A percentile compares a stretch with the other conserved stretches of the same genome.
Conservation (phyloP, 257 asterid species). For the Solanum virginianum region DNA sequence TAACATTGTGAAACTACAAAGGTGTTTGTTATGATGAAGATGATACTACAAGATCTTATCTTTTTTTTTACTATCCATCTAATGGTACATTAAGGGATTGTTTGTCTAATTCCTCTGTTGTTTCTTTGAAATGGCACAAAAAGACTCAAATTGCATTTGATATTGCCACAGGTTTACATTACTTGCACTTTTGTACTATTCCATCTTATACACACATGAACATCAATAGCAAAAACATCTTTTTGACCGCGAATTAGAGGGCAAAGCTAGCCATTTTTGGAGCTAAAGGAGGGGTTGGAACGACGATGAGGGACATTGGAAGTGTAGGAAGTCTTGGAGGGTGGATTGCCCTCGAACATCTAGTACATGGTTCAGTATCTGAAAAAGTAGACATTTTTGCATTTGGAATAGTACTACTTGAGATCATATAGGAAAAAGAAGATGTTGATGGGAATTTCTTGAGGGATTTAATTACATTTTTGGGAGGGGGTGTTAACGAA, state of each 20-base stretch:
- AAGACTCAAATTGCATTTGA: slow-evolving; percentile 64
- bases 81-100: slow-evolving; percentile 53
- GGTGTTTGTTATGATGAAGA: slow-evolving; percentile 54
- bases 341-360: slow-evolving; percentile 14
- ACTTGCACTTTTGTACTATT: slow-evolving; percentile 48
- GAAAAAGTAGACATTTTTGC: slow-evolving; percentile 45
- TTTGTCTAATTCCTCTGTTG: slow-evolving; percentile 9
- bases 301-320: slow-evolving; percentile 5
- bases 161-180: slow-evolving; percentile 53
- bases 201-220: slow-evolving; percentile 35
- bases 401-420: slow-evolving; percentile 52
- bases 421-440: slow-evolving; percentile 45
- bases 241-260: slow-evolving; percentile 50
- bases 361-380: not conserved
- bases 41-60: slow-evolving; percentile 28
- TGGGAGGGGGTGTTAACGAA: slow-evolving; percentile 35
- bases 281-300: not conserved
- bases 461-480: slow-evolving; percentile 26
- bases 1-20: slow-evolving; percentile 38
- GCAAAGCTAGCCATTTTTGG: slow-evolving; percentile 45
- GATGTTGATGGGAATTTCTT: slow-evolving; percentile 25
- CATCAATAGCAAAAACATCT: slow-evolving; percentile 27
- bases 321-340: not conserved
- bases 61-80: slow-evolving; percentile 44
- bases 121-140: slow-evolving; percentile 29